These are phyloP conservation scores for Colletotrichum cereale DNA, from an alignment of 2,329 filamentous ascomycete genomes.

Conservation along the genomic window DNA sequence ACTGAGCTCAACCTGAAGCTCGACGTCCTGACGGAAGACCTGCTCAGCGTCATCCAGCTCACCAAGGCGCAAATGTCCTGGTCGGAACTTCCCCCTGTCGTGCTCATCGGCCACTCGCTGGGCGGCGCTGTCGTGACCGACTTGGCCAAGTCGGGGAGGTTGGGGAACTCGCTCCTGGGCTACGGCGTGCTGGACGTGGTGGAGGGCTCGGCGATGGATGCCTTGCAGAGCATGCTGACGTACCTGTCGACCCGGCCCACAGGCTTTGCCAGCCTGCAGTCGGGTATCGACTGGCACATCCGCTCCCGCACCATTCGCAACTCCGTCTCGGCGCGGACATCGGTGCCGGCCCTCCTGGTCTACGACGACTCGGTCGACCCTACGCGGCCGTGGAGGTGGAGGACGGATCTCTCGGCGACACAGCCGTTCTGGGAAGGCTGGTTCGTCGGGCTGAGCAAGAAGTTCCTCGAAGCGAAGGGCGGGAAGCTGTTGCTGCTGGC, in stretches of 20 bases:
- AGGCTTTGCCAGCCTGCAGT: constrained; percentile 80
- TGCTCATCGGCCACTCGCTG: constrained; percentile 92
- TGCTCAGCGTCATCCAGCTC: constrained; percentile 76
- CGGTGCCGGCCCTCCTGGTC: constrained; percentile 83
- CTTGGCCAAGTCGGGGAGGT: constrained; percentile 74
- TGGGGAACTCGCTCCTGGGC: constrained; percentile 80
- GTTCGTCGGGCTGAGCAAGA: constrained; percentile 89
- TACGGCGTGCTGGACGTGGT: constrained; percentile 96
- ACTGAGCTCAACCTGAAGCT: constrained; percentile 75
- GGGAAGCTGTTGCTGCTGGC: constrained; percentile 89
- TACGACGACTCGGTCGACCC: constrained; percentile 54
- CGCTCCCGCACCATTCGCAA: constrained; percentile 90
- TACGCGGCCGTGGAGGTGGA: constrained; percentile 79
- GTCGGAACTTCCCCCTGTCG: constrained; percentile 77
- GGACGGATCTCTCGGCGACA: constrained; percentile 85
- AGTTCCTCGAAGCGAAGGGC: constrained; percentile 84
- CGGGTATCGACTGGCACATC: constrained; percentile 94
- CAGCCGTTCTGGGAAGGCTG: constrained; percentile 95
- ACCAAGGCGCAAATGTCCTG: constrained; percentile 79
- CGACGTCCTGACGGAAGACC: constrained; percentile 78
- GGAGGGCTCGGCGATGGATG: constrained; percentile 95
- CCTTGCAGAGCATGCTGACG: constrained; percentile 91
- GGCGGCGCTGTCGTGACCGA: constrained; percentile 93
- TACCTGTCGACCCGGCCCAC: constrained; percentile 86
- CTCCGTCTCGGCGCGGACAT: constrained; percentile 83